Base-by-base conservation (phyloP, 306 rosid species). In the Rosa rugosa region DNA sequence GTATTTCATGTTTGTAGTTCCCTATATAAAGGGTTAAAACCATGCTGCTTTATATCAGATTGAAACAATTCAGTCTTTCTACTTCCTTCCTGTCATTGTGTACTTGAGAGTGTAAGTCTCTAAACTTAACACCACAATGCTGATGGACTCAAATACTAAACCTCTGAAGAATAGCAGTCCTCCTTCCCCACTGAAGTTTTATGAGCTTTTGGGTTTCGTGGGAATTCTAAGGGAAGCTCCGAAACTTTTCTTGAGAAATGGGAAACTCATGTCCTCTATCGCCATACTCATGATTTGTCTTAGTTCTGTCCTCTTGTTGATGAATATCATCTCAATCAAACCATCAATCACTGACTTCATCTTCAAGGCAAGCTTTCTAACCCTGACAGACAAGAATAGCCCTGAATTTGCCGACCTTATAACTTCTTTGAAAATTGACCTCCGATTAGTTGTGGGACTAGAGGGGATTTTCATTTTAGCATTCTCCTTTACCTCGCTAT, bases 181-280 rank as follows among this genome's bases (percentile, higher is more conserved):
- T 54, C 60, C 25, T 20, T 20, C 25, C 9, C 23, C 9, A 2
- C 2, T 54, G 11, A 54, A 54, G 6, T 11, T 11, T 10, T 12
- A 73, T 4, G n/a, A 2, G n/a, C 45, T 57, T 59, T 59, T 46
- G 1, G 54, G 27, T 41, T 59, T 59, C 7, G 23, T 75, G 23
- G 54, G 64, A 14, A 42, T 59, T 16, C 22, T 59, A n/a, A 20
- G 53, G 68, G 44, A 59, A 41, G 20, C 49, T 12, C 44, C 3
- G 12, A 65, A 64, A 67, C 42, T 50, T 36, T 49, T 77, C 63
- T 46, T 11, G 6, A 65, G 62, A 66, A 77, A 65, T 66, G 62
- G 47, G 20, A 77, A 66, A 65, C 49, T 51, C 45, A 50, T 77
- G 71, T 27, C 53, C 45, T 50, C 50, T 17, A 4, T 77, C 27